Conservation (phyloP, 2,329 filamentous ascomycete genomes). For the Pseudocercospora macadamiae region DNA sequence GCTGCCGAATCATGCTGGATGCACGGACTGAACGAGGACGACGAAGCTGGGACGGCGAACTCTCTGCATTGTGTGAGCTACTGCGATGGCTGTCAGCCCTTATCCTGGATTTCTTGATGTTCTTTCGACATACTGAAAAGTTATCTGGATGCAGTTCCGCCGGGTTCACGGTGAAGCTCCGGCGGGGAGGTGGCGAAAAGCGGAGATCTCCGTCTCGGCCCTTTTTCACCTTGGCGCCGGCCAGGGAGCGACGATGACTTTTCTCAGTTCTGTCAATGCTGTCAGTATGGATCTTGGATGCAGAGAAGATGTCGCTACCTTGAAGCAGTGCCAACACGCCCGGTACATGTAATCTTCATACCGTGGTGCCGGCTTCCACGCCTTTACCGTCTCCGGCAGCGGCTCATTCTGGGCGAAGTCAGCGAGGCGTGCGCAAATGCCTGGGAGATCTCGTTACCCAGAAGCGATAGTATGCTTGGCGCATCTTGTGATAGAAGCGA, state of each 20-base stretch:
- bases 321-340: neutral
- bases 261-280: neutral
- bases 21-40: neutral
- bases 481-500: neutral
- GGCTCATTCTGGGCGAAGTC: neutral
- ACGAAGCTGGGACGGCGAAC: neutral
- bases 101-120: neutral
- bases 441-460: no score
- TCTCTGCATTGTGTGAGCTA: neutral
- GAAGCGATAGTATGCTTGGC: neutral
- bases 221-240: neutral
- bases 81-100: constrained; percentile 1
- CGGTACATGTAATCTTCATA: neutral
- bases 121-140: neutral
- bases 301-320: neutral
- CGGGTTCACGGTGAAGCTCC: neutral
- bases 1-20: constrained; percentile 8
- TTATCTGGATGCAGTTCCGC: neutral
- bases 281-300: neutral
- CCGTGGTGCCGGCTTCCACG: neutral
- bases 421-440: no score
- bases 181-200: neutral
- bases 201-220: neutral
- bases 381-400: neutral
- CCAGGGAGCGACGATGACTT: neutral